These are phyloP conservation scores for Cyberlindnera meyerae DNA, from an alignment of 805 yeast species.

Conservation along the genomic window DNA sequence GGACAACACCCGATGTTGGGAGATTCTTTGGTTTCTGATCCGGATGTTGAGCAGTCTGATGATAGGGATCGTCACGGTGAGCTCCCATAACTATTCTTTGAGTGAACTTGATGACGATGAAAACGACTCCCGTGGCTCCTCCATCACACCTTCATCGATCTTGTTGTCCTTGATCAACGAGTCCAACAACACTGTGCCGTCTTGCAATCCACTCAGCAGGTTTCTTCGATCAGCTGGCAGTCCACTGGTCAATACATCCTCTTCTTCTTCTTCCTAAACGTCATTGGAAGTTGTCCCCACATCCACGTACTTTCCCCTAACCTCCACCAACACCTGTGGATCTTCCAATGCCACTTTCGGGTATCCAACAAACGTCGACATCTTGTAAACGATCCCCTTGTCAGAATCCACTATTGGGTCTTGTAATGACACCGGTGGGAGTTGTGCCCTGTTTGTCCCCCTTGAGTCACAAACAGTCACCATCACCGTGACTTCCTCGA, in stretches of 20 bases:
- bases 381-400: neutral
- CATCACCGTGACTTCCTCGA: neutral
- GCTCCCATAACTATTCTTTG: neutral
- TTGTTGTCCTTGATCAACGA: conserved; percentile 15
- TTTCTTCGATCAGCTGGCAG: conserved; percentile 23
- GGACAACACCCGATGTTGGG: conserved; percentile 42
- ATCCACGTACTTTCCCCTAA: conserved; percentile 7
- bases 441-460: neutral
- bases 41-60: conserved; percentile 39
- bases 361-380: too few species aligned
- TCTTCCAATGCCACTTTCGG: too few species aligned
- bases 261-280: neutral
- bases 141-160: conserved; percentile 3
- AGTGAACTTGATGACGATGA: too few species aligned
- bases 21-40: conserved; percentile 43
- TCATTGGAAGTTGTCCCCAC: neutral
- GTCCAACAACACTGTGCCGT: conserved; percentile 14
- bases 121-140: too few species aligned
- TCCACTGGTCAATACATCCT: neutral
- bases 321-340: neutral
- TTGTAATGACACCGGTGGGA: neutral
- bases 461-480: neutral
- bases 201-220: conserved; percentile 15
- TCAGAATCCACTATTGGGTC: neutral
- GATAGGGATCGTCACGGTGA: conserved; percentile 22